Base-by-base conservation (phyloP, 805 yeast species). In the Zygosaccharomyces rouxii region DNA sequence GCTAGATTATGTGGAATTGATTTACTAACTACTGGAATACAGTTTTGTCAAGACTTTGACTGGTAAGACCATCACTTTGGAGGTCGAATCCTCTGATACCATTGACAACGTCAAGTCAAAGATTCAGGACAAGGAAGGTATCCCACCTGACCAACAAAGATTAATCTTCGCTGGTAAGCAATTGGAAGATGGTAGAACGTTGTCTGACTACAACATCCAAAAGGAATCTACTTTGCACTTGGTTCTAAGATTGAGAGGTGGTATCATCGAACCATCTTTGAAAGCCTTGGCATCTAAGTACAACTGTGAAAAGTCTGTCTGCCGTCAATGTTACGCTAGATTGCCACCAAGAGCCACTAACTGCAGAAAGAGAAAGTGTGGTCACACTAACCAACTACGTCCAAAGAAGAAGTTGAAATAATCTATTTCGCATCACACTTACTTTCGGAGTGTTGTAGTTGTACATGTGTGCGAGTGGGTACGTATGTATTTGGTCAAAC, bases 281-380 rank as follows among this genome's bases (percentile, higher is more conserved):
- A 94, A 92, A 82, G 97, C 92, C 69, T 84, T 94, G 72, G 99
- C 99, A 77, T 88, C 97, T 74, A 94, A 94, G 81, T 94, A 86
- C 92, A 94, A 94, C 95, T 94, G 98, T 84, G 99, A 94, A 64
- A 94, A 94, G 81, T 76, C 96, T 63, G 92, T 94, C 76, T 94
- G 99, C 85, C 95, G 99, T 80, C 88, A 90, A 77, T 94, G 99
- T 83, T 94, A 94, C 86, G 97, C 99, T 70, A 94, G 99, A 84
- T 90, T 94, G 74, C 99, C 99, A 73, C 97, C 99, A 79, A 95
- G 98, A 87, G 99, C 99, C 70, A 94, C 98, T 79, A 94, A 94
- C 97, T 94, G 99, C 86, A 89, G 99, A 84, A 94, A 94, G 98
- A 89, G 97, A 89, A 94, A 94, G 86, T 94, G 99, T 81, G 99